A percentile compares a stretch with the other conserved stretches of the same genome.
phyloP scores from a whole-genome alignment of 768 basidiomycete genomes.

The Dentipellis sp. region DNA sequence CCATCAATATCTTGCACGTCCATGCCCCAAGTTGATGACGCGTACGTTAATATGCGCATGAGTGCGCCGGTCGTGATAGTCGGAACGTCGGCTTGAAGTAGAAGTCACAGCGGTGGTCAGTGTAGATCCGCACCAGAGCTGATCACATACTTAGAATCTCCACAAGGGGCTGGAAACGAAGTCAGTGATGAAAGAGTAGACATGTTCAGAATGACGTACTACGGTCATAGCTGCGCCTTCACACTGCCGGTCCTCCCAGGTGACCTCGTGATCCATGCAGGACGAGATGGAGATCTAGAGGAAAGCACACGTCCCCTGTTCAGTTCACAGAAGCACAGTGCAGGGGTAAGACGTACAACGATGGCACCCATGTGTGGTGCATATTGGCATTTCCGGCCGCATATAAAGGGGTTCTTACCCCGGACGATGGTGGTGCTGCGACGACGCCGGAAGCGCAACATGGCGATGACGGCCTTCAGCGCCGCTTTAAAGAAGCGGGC shows the following conservation, averaged over 20 bases:
- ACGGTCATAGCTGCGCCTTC: conserved; percentile 8
- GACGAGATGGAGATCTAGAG: conserved; percentile 8
- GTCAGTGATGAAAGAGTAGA: neutral
- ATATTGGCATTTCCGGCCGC: neutral
- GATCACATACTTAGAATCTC: too few species aligned
- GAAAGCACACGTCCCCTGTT: neutral
- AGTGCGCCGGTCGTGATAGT: too few species aligned
- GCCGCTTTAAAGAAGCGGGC: neutral
- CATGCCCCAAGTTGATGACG: too few species aligned
- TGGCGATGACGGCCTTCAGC: neutral
- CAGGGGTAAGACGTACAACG: conserved; percentile 1
- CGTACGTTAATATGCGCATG: too few species aligned
- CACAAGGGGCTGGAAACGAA: too few species aligned
- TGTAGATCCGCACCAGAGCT: too few species aligned
- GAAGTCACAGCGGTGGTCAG: too few species aligned
- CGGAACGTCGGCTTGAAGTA: too few species aligned
- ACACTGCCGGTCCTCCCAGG: conserved; percentile 6
- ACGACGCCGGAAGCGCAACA: neutral
- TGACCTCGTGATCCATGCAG: conserved; percentile 1
- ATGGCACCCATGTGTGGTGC: neutral
- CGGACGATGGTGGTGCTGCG: neutral
- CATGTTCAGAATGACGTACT: neutral
- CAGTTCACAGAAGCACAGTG: neutral
- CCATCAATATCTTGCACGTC: too few species aligned
- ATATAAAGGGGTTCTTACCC: neutral